Conservation (phyloP, 345 rosid species). For the Combretum micranthum region DNA sequence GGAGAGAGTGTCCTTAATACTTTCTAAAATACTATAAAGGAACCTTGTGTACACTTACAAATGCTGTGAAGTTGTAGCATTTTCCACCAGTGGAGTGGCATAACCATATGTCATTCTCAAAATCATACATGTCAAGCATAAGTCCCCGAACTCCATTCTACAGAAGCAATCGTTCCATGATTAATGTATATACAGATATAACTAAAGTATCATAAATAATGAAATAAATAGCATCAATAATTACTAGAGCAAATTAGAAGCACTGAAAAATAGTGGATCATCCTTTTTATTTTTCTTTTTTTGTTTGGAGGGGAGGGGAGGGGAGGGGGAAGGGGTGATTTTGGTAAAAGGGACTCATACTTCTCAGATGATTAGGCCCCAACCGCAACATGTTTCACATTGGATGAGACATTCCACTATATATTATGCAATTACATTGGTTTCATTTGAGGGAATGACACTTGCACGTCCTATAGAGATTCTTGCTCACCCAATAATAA, state of each 20-base stretch:
- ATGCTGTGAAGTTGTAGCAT: constrained; percentile 72
- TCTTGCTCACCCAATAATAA: too few relatives aligned
- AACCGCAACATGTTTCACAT: not conserved
- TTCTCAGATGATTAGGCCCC: not conserved
- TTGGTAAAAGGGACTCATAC: not conserved
- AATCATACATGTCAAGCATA: constrained; percentile 92
- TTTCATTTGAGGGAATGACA: too few relatives aligned
- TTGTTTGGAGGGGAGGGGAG: too few relatives aligned
- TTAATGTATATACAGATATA: not conserved
- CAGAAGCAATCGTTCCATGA: constrained; percentile 4
- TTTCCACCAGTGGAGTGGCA: constrained; percentile 73
- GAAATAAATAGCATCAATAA: too few relatives aligned
- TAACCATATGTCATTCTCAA: constrained; percentile 67
- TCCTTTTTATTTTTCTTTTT: too few relatives aligned
- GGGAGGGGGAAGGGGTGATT: too few relatives aligned
- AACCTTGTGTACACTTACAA: constrained; percentile 42
- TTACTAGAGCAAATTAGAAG: too few relatives aligned
- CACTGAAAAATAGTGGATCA: too few relatives aligned
- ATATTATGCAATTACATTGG: too few relatives aligned
- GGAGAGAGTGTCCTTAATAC: not conserved
- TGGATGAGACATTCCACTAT: not conserved
- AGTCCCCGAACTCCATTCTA: constrained; percentile 96
- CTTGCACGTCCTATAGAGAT: too few relatives aligned
- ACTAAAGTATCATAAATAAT: not conserved
- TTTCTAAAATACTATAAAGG: not conserved